Evolutionary conservation across 805 yeast genomes (phyloP).

Genomic region (Candida krabiensis): DNA sequence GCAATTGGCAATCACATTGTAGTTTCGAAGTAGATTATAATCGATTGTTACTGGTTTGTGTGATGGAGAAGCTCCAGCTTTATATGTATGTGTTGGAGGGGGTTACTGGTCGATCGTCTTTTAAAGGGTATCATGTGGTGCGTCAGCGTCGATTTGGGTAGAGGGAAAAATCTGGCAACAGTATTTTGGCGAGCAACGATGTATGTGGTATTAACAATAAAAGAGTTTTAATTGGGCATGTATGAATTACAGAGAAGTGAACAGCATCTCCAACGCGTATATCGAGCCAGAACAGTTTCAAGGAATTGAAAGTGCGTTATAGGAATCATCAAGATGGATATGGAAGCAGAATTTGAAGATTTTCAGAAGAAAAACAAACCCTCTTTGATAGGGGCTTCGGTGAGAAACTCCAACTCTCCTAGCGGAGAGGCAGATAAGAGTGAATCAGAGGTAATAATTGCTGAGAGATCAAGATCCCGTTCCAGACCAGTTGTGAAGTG

Average conservation of each 20-base stretch:
- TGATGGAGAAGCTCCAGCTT: no score
- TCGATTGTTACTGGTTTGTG: no score
- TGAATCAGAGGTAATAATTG: slow-evolving; percentile 8
- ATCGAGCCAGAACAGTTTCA: background rate
- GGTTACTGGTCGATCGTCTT: no score
- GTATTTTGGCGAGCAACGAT: background rate
- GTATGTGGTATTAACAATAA: background rate
- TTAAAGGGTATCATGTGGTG: no score
- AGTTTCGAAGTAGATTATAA: no score
- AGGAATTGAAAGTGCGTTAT: no score
- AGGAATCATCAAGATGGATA: slow-evolving; percentile 45
- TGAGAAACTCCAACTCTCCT: slow-evolving; percentile 29
- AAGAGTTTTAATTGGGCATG: background rate
- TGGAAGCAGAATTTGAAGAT: slow-evolving; percentile 52
- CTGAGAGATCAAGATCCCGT: slow-evolving; percentile 24
- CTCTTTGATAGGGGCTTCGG: slow-evolving; percentile 53
- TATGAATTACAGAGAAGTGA: no score
- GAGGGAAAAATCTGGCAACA: background rate
- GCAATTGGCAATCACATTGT: no score
- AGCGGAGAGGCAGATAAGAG: slow-evolving; percentile 18
- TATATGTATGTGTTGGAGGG: no score
- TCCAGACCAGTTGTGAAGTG: slow-evolving; percentile 47
- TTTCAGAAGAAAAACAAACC: slow-evolving; percentile 49
- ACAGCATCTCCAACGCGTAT: background rate
- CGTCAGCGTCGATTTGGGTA: no score